A percentile compares a stretch with the other conserved stretches of the same genome.
Evolutionary conservation across 371 early-diverging fungal species (phyloP).

Genomic region (Rhizopus microsporus): DNA sequence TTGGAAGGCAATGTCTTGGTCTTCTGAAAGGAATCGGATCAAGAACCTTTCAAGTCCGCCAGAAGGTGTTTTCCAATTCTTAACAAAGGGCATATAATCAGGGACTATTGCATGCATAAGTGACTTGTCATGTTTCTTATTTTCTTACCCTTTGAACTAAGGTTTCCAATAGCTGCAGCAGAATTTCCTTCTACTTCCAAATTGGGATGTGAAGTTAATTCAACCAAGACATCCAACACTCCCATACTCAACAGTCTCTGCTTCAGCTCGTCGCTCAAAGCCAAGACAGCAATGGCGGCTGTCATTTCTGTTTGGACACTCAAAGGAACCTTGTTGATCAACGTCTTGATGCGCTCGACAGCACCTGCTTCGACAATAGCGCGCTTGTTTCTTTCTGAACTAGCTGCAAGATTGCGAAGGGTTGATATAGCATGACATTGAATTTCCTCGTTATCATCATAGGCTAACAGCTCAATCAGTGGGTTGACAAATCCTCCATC

Average conservation of each 20-base stretch:
- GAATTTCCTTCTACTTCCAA: constrained; percentile 85
- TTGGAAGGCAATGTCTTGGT: constrained; percentile 73
- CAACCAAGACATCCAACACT: constrained; percentile 71
- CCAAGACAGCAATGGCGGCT: constrained; percentile 86
- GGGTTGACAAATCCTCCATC: constrained; percentile 81
- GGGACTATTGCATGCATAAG: constrained; percentile 29
- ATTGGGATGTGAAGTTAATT: constrained; percentile 57
- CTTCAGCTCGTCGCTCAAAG: constrained; percentile 79
- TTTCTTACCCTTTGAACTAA: constrained; percentile 68
- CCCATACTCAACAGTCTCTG: constrained; percentile 65
- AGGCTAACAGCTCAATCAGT: constrained; percentile 70
- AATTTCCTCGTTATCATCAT: constrained; percentile 80
- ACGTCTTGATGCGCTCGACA: constrained; percentile 70
- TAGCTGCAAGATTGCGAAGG: constrained; percentile 84
- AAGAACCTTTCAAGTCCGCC: constrained; percentile 77
- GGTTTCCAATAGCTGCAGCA: constrained; percentile 83
- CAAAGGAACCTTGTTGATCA: constrained; percentile 61
- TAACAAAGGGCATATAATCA: constrained; percentile 69
- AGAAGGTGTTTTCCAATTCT: constrained; percentile 68
- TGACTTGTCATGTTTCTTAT: neutral
- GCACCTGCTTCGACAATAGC: constrained; percentile 82
- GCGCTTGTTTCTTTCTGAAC: constrained; percentile 77
- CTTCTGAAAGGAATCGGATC: constrained; percentile 67
- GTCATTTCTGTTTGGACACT: constrained; percentile 86
- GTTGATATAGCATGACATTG: constrained; percentile 88